Conservation (phyloP, 345 rosid species). For the Gossypium ekmanianum region DNA sequence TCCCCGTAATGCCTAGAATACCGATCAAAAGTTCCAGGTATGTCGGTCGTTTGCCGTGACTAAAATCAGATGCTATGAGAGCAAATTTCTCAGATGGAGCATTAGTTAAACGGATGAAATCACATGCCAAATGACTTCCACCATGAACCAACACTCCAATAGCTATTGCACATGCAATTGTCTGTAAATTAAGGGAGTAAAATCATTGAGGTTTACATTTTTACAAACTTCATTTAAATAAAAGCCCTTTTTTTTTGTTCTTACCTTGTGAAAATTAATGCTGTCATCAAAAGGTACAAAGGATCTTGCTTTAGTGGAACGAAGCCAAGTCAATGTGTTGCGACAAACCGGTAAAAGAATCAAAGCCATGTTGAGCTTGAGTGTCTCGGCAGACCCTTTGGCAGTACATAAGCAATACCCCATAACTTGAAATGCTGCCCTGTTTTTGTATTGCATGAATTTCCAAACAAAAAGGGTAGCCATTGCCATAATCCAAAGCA, state of each 20-base stretch:
- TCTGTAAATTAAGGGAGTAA: conserved; percentile 34
- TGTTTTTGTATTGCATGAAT: conserved; percentile 68
- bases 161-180: conserved; percentile 68
- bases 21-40: conserved; percentile 54
- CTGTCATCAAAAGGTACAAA: conserved; percentile 78
- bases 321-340: conserved; percentile 86
- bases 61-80: conserved; percentile 51
- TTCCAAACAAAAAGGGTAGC: conserved; percentile 79
- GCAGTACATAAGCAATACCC: conserved; percentile 80
- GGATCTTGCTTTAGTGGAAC: conserved; percentile 68
- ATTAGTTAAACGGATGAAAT: conserved; percentile 63
- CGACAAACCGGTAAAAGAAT: conserved; percentile 93
- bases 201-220: too few relatives aligned
- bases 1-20: conserved; percentile 74
- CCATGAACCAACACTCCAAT: conserved; percentile 66
- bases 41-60: conserved; percentile 51
- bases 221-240: not conserved
- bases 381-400: conserved; percentile 97
- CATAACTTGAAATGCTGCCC: conserved; percentile 74
- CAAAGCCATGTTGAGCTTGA: conserved; percentile 96
- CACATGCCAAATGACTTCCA: conserved; percentile 72
- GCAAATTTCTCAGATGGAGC: conserved; percentile 61
- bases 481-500: conserved; percentile 62
- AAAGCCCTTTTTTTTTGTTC: not conserved
- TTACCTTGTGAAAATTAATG: conserved; percentile 92